phyloP scores from a whole-genome alignment of 352 stramenopile genomes.

The Phytophthora pini region DNA sequence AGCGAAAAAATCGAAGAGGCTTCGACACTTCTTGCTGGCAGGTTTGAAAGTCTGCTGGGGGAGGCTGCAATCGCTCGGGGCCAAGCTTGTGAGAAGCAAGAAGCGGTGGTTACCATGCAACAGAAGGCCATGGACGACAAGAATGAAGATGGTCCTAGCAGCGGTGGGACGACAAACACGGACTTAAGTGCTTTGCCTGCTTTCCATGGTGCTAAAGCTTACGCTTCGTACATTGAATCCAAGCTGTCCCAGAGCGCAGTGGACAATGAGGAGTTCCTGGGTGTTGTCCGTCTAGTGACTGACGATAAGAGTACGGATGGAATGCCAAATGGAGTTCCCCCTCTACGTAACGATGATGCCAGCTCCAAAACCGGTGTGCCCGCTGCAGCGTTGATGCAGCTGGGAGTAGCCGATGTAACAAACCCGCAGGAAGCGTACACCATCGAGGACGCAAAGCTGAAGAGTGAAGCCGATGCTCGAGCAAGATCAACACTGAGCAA shows the following conservation, averaged over 20 bases:
- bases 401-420: slow-evolving; percentile 75
- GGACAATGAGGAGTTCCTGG: slow-evolving; percentile 64
- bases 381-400: slow-evolving; percentile 21
- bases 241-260: slow-evolving; percentile 34
- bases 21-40: slow-evolving; percentile 43
- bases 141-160: slow-evolving; percentile 55
- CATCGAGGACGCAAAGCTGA: slow-evolving; percentile 93
- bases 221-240: slow-evolving; percentile 68
- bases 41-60: slow-evolving; percentile 41
- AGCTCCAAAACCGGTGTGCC: slow-evolving; percentile 25
- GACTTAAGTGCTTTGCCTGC: slow-evolving; percentile 69
- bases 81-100: slow-evolving; percentile 67
- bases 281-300: slow-evolving; percentile 53
- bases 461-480: slow-evolving; percentile 88
- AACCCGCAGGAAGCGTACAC: slow-evolving; percentile 86
- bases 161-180: slow-evolving; percentile 26
- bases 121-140: slow-evolving; percentile 56
- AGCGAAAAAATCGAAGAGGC: slow-evolving; percentile 60
- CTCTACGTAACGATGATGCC: slow-evolving; percentile 10
- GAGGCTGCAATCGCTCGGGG: slow-evolving; percentile 60
- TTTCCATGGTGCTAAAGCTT: slow-evolving; percentile 79
- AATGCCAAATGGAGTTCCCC: slow-evolving; percentile 24
- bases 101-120: slow-evolving; percentile 51
- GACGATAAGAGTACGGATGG: slow-evolving; percentile 48
- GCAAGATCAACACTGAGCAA: slow-evolving; percentile 73